Evolutionary conservation across 805 yeast genomes (phyloP), one percentile per base, ranked within the genome.

Genomic region (Suhomyces prunicola): DNA sequence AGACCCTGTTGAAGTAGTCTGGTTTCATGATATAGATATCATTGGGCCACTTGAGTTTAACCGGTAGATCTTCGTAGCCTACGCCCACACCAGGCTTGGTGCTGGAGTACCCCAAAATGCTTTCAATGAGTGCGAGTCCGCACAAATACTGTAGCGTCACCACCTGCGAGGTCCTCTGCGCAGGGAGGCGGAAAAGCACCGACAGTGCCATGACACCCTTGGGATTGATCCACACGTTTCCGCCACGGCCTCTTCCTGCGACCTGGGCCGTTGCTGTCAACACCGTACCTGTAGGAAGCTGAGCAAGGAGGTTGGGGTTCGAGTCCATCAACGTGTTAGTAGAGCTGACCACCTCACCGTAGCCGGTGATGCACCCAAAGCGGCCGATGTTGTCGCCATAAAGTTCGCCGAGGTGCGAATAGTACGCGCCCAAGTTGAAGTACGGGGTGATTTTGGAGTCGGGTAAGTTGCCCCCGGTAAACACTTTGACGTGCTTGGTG

Each of bases 191-290:
- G 54, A 89, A 67, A 9, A 90, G 81, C 1, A 84, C 79, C 0
- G 97, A 90, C 6, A 85, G 81, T 0, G 98, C 96, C 68, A 90
- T 71, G 1, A 91, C 96, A 9, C 99, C 99, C 23, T 81, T 78
- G 3, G 99, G 99, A 59, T 90, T 92, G 23, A 94, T 86, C 99
- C 99, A 94, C 2, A 84, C 85, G 59, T 94, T 94, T 1, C 94
- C 96, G 13, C 97, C 96, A 52, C 99, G 82, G 2, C 99, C 99
- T 47, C 93, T 78, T 1, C 99, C 99, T 0, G 90, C 81, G 1
- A 90, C 86, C 68, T 94, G 99, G 3, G 87, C 82, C 1, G 92
- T 85, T 0, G 96, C 97, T 3, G 85, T 78, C 9, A 86, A 68
- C 1, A 84, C 74, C 9, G 85, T 79, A 0, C 97, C 97, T 26